Evolutionary conservation across 2,329 filamentous ascomycete genomes (phyloP).

Genomic region (Aspergillus sergii): DNA sequence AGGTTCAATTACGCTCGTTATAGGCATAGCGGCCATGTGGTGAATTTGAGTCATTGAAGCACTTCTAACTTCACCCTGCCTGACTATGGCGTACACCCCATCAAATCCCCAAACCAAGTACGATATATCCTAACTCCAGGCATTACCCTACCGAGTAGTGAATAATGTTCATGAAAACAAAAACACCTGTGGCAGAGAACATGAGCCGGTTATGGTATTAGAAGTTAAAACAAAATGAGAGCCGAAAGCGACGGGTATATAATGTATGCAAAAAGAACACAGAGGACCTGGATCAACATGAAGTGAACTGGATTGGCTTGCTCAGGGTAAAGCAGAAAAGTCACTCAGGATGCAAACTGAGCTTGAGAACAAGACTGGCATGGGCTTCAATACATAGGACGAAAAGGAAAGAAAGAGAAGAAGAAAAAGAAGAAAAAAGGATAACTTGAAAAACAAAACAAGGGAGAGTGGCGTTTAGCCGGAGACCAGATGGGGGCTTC

Average conservation of each 20-base stretch:
- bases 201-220: neutral
- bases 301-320: neutral
- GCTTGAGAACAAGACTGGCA: neutral
- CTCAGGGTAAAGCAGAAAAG: neutral
- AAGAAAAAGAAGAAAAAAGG: neutral
- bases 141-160: neutral
- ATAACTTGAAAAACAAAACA: neutral
- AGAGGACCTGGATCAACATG: neutral
- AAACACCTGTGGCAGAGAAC: neutral
- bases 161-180: neutral
- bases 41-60: neutral
- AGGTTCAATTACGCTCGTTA: neutral
- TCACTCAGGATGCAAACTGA: neutral
- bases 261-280: neutral
- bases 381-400: neutral
- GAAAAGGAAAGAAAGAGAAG: constrained; percentile 11
- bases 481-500: constrained; percentile 1
- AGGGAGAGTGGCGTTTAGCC: neutral
- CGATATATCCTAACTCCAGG: neutral
- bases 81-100: neutral
- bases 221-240: neutral
- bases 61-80: neutral
- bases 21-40: neutral
- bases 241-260: neutral
- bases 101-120: neutral